These are phyloP conservation scores for Ordospora colligata DNA, from an alignment of 371 early-diverging fungal genomes.

Conservation along the genomic window DNA sequence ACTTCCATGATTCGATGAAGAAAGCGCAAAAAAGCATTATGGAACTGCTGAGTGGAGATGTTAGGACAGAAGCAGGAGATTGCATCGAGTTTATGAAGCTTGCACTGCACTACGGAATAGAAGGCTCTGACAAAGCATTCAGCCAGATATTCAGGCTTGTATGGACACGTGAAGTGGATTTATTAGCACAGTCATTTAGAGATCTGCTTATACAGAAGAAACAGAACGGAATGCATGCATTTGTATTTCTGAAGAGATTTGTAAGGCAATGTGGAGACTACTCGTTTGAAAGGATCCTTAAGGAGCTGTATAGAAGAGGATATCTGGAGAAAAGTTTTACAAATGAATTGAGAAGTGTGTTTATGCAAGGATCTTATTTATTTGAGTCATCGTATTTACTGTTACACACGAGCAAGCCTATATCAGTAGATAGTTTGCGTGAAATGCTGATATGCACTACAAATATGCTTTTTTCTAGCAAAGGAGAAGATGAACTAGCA, in stretches of 20 bases:
- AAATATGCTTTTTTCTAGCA: conserved; percentile 21
- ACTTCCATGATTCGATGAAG: conserved; percentile 47
- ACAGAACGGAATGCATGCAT: neutral
- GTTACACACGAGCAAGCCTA: neutral
- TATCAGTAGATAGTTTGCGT: conserved; percentile 8
- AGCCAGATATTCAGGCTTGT: conserved; percentile 24
- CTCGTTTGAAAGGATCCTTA: conserved; percentile 12
- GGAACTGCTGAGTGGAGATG: conserved; percentile 3
- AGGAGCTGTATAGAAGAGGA: neutral
- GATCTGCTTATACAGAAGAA: conserved; percentile 12
- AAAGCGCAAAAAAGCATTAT: conserved; percentile 28
- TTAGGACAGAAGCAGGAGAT: conserved; percentile 24
- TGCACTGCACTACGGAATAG: conserved; percentile 24
- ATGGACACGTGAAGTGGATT: conserved; percentile 27
- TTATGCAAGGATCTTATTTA: neutral
- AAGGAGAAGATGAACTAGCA: conserved; percentile 5
- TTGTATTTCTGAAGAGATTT: conserved; percentile 22
- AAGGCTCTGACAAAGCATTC: conserved; percentile 28
- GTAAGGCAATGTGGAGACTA: neutral
- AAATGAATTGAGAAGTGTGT: neutral
- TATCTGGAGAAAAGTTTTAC: neutral
- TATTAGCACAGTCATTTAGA: conserved; percentile 15
- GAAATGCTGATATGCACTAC: conserved; percentile 8
- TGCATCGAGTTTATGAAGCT: conserved; percentile 47
- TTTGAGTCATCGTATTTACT: conserved; percentile 16